Base-by-base conservation (phyloP, 805 yeast genomes). In the Debaryomyces maramus region DNA sequence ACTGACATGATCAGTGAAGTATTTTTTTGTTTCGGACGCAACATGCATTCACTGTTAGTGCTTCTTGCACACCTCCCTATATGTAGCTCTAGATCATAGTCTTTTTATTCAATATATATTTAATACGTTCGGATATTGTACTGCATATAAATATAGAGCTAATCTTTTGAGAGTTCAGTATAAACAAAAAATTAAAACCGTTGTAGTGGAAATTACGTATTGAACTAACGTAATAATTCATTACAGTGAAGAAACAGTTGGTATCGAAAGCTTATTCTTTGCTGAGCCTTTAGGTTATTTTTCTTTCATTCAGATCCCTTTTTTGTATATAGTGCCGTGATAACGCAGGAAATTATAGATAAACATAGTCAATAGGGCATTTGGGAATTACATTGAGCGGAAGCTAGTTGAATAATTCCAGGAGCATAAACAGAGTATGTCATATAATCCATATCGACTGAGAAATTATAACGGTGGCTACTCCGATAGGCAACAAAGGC, bases 381-480 rank as follows among this genome's bases (percentile, higher is more conserved):
- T 24, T n/a, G n/a, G n/a, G n/a, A n/a, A n/a, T n/a, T n/a, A n/a
- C n/a, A n/a, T n/a, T n/a, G n/a, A n/a, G n/a, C n/a, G n/a, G n/a
- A n/a, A n/a, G n/a, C n/a, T n/a, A n/a, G n/a, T n/a, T n/a, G n/a
- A n/a, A n/a, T n/a, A n/a, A n/a, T n/a, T n/a, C n/a, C n/a, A n/a
- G n/a, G n/a, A n/a, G n/a, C n/a, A n/a, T n/a, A n/a, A 22, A 22
- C 14, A n/a, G n/a, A 33, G 9, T 11, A 33, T 32, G 39, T 43
- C 46, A 29, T 38, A 42, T 35, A 38, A 38, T 32, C 35, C 34
- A 15, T 36, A 39, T 32, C 30, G 39, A 34, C 24, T 28, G 20
- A 43, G 46, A 18, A 20, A 26, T 29, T 34, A 34, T 26, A 27
- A 27, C 16, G 40, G 38, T 5, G 39, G 40, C 5, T 39, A 35